phyloP scores from a whole-genome alignment of 495 filamentous ascomycete species.

The Lasiosphaeriaceae sp. region DNA sequence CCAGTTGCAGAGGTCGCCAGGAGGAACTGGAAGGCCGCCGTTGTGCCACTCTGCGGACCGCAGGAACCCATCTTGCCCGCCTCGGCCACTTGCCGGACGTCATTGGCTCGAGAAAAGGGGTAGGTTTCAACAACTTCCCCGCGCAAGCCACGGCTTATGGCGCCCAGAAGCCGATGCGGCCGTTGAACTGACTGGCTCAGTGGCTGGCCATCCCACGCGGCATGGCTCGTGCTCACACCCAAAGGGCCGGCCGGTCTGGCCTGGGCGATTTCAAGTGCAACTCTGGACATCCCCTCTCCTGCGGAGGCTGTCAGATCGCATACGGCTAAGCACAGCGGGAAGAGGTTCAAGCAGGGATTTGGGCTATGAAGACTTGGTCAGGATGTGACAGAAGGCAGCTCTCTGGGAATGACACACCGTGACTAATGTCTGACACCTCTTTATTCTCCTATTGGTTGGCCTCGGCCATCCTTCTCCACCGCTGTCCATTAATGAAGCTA shows the following conservation, averaged over 20 bases:
- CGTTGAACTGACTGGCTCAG: neutral
- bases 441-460: conserved; percentile 31
- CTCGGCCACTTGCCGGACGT: conserved; percentile 10
- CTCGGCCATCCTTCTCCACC: neutral
- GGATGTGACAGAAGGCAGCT: conserved; percentile 1
- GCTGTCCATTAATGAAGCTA: neutral
- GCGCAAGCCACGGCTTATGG: conserved; percentile 17
- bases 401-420: conserved; percentile 11
- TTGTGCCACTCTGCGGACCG: conserved; percentile 6
- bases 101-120: conserved; percentile 2
- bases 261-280: neutral
- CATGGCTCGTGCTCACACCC: neutral
- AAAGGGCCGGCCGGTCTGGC: neutral
- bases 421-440: conserved; percentile 20
- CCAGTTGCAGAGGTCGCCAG: neutral
- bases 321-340: conserved; percentile 4
- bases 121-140: conserved; percentile 7
- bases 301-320: neutral
- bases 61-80: conserved; percentile 3
- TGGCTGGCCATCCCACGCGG: neutral
- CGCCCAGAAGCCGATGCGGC: neutral
- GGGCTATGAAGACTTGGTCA: neutral
- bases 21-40: neutral
- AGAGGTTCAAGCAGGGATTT: neutral
- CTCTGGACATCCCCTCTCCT: neutral